These are phyloP conservation scores for Cladosporium cucumerinum DNA, from an alignment of 2,329 filamentous ascomycete species.

Conservation along the genomic window DNA sequence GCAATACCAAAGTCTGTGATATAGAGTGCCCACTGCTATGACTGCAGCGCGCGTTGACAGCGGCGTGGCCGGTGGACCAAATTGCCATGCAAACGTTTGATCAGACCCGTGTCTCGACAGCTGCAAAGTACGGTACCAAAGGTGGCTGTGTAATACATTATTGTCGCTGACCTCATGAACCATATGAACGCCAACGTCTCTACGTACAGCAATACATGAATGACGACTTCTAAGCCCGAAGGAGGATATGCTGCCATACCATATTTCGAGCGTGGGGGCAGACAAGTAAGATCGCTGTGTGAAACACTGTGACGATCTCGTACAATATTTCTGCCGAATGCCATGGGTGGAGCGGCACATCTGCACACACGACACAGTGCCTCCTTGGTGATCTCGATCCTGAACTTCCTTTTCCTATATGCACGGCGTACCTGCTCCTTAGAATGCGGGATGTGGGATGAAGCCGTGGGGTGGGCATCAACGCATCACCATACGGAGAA, in stretches of 20 bases:
- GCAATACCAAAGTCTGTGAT: background rate
- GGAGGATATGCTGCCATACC: background rate
- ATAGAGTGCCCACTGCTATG: background rate
- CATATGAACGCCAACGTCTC: background rate
- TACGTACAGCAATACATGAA: background rate
- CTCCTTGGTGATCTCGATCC: slow-evolving; percentile 7
- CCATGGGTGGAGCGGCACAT: background rate
- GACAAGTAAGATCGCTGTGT: background rate
- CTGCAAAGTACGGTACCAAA: background rate
- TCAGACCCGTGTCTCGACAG: background rate
- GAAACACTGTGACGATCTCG: slow-evolving; percentile 1
- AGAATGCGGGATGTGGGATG: background rate
- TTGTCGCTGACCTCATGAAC: background rate
- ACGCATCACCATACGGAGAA: background rate
- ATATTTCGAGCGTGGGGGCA: background rate
- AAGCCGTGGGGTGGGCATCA: background rate
- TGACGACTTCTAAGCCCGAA: background rate
- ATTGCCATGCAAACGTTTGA: background rate
- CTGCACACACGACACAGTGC: background rate
- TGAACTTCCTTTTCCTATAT: background rate
- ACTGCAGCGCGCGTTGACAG: background rate
- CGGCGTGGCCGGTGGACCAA: background rate
- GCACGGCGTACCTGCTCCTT: background rate
- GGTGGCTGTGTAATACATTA: background rate
- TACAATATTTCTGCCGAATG: background rate